phyloP scores from a whole-genome alignment of 148 eudicot species.

The Pouteria glomerata region DNA sequence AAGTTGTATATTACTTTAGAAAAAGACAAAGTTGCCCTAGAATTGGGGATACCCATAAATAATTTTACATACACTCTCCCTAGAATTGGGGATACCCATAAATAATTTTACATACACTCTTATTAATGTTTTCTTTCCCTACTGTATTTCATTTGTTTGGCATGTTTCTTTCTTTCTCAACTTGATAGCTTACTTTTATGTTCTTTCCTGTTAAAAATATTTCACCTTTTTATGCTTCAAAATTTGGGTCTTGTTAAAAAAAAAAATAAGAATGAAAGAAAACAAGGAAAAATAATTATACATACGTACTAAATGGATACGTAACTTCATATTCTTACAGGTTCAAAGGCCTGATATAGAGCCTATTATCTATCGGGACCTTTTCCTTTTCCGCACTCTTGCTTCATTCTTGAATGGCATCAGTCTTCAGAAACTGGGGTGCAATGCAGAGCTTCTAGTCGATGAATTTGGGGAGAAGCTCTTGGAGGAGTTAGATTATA shows the following conservation, averaged over 20 bases:
- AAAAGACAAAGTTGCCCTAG: too few species aligned
- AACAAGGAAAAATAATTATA: not conserved
- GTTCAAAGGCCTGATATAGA: conserved; percentile 96
- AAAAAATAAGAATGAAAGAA: not conserved
- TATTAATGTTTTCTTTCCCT: not conserved
- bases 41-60: too few species aligned
- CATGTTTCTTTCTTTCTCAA: not conserved
- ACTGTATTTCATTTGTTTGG: not conserved
- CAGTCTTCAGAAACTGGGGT: conserved; percentile 92
- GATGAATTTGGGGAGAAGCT: conserved; percentile 99
- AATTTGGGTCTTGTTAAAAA: not conserved
- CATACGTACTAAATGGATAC: not conserved
- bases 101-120: too few species aligned
- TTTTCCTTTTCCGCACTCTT: conserved; percentile 92
- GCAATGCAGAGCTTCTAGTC: conserved; percentile 97
- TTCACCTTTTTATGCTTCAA: not conserved
- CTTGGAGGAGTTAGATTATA: conserved; percentile 97
- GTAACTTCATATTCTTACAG: conserved; percentile 36
- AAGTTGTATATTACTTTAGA: not conserved
- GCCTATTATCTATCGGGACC: conserved; percentile 92
- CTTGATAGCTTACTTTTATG: not conserved
- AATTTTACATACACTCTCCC: too few species aligned
- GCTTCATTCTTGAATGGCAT: conserved; percentile 93
- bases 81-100: too few species aligned
- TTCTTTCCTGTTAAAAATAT: not conserved